Conservation (phyloP, 768 basidiomycete species). For the Podaxis sp. region DNA sequence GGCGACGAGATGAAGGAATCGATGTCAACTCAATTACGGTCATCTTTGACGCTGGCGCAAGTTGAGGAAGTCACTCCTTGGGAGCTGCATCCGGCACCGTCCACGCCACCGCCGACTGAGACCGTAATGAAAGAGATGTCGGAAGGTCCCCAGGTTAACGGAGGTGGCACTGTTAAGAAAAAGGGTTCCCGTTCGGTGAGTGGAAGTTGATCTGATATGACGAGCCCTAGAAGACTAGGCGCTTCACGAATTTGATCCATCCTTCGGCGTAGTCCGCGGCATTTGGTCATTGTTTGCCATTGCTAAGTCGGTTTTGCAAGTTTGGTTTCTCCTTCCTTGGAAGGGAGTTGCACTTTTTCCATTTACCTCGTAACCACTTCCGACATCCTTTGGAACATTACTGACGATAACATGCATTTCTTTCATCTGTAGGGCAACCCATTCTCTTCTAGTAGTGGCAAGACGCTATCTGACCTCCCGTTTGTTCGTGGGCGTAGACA, state of each 20-base stretch:
- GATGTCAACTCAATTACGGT: constrained; percentile 18
- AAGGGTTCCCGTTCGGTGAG: constrained; percentile 15
- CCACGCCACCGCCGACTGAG: neutral
- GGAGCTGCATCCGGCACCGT: constrained; percentile 29
- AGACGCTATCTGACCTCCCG: constrained; percentile 20
- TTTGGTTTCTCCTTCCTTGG: neutral
- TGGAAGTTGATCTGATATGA: constrained; percentile 3
- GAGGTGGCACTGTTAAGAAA: constrained; percentile 3
- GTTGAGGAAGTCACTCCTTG: constrained; percentile 31
- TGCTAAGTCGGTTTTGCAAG: neutral
- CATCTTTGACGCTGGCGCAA: constrained; percentile 23
- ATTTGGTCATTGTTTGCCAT: constrained; percentile 1
- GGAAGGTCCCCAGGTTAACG: constrained; percentile 8
- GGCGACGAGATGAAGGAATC: constrained; percentile 6
- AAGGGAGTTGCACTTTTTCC: neutral
- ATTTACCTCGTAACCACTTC: neutral
- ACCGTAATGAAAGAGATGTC: neutral
- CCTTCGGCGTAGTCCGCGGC: neutral
- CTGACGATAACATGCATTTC: constrained; percentile 3
- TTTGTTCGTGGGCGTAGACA: constrained; percentile 32
- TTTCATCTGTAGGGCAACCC: neutral
- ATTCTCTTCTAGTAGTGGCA: constrained; percentile 13
- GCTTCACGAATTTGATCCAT: neutral
- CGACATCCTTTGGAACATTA: neutral
- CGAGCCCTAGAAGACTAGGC: neutral